Conservation (phyloP, 2,329 filamentous ascomycete genomes). For the Cadophora malorum region DNA sequence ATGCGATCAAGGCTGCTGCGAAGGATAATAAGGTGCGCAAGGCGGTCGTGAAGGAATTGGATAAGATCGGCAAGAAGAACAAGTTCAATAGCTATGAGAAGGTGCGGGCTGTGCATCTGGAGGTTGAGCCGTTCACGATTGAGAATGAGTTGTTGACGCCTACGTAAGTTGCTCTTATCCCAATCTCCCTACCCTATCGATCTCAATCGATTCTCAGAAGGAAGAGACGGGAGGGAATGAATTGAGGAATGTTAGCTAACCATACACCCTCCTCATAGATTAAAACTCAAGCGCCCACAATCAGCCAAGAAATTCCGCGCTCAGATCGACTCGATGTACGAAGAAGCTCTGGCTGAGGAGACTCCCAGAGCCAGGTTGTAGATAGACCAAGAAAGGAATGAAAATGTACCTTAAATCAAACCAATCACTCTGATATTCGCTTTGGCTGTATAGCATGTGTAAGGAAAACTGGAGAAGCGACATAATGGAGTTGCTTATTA, state of each 20-base stretch:
- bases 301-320: slow-evolving; percentile 58
- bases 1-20: slow-evolving; percentile 70
- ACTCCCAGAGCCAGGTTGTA: slow-evolving; percentile 56
- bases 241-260: not conserved
- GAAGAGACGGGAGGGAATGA: too few species aligned
- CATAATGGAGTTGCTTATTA: too few species aligned
- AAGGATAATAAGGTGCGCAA: slow-evolving; percentile 73
- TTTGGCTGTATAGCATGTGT: too few species aligned
- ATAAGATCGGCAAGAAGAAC: slow-evolving; percentile 77
- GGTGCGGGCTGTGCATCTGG: slow-evolving; percentile 75
- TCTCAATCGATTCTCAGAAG: not conserved
- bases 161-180: slow-evolving; percentile 65
- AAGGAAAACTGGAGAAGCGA: too few species aligned
- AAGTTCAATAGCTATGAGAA: slow-evolving; percentile 94
- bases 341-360: slow-evolving; percentile 44
- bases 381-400: slow-evolving; percentile 4
- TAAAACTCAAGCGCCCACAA: slow-evolving; percentile 76
- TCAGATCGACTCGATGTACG: slow-evolving; percentile 45
- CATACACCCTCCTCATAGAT: slow-evolving; percentile 48
- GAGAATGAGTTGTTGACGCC: slow-evolving; percentile 91
- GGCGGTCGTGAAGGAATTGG: slow-evolving; percentile 79
- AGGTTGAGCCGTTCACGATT: slow-evolving; percentile 88
- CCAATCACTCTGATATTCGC: not conserved
- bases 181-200: not conserved
- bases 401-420: too few species aligned